A percentile compares a stretch with the other conserved stretches of the same genome.
phyloP scores from a whole-genome alignment of 1,284 basidiomycete species.

The Cryptococcus hybrid region DNA sequence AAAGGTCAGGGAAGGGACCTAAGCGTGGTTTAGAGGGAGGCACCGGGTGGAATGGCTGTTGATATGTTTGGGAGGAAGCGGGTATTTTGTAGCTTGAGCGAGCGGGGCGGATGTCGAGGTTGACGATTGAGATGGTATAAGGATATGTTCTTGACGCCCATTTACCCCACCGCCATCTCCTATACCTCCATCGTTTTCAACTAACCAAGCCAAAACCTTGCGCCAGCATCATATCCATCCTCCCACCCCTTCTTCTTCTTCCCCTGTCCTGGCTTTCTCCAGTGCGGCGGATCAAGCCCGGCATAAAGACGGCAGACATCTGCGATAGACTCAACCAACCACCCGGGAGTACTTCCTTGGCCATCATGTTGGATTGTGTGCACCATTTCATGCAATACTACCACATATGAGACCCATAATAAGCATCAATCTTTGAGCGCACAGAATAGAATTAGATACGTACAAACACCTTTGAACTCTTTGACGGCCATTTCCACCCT shows the following conservation, averaged over 20 bases:
- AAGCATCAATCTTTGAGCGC: background rate
- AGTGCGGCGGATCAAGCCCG: conserved; percentile 30
- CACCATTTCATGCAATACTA: conserved; percentile 34
- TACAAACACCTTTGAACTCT: conserved; percentile 43
- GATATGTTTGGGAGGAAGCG: background rate
- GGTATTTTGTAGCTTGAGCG: conserved; percentile 12
- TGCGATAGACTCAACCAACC: conserved; percentile 36
- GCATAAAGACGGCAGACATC: conserved; percentile 29
- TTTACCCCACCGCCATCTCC: background rate
- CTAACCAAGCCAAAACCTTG: conserved; percentile 34
- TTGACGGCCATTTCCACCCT: conserved; percentile 23
- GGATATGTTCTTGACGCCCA: background rate
- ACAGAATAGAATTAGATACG: conserved; percentile 8
- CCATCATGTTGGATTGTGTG: conserved; percentile 37
- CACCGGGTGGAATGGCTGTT: background rate
- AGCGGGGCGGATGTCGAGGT: background rate
- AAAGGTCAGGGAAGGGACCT: conserved; percentile 29
- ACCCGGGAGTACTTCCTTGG: conserved; percentile 20
- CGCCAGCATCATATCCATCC: conserved; percentile 34
- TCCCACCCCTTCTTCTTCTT: conserved; percentile 29
- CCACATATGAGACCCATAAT: no score
- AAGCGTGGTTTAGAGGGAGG: conserved; percentile 12
- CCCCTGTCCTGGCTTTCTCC: conserved; percentile 30
- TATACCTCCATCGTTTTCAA: conserved; percentile 4
- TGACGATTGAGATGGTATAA: background rate